A percentile compares a stretch with the other conserved stretches of the same genome.
phyloP scores from a whole-genome alignment of 257 asterid species.

The Lavandula angustifolia region DNA sequence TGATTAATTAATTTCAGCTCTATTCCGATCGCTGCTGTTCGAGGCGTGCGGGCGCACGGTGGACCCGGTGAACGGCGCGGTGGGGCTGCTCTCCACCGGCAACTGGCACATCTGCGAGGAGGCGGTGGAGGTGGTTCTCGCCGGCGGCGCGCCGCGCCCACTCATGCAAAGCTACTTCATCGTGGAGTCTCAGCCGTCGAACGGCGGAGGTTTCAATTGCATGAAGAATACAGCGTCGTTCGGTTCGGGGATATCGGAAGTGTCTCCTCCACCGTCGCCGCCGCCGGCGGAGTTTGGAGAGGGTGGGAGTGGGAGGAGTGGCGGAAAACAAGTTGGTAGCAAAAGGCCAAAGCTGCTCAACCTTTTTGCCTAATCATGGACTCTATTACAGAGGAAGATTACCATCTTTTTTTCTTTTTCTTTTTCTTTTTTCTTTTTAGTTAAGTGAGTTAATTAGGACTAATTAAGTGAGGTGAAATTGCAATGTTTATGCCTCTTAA shows the following conservation, averaged over 20 bases:
- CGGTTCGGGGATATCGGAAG: conserved; percentile 52
- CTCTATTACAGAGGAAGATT: conserved; percentile 16
- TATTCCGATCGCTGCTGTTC: conserved; percentile 72
- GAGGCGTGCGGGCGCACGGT: conserved; percentile 93
- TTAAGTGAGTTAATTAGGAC: too few relatives aligned
- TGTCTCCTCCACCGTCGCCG: conserved; percentile 20
- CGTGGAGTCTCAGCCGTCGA: too few relatives aligned
- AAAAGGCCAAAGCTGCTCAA: conserved; percentile 86
- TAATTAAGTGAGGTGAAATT: conserved; percentile 31
- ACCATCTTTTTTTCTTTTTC: neutral
- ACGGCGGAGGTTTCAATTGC: neutral
- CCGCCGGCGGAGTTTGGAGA: conserved; percentile 37
- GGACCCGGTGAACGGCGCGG: conserved; percentile 89
- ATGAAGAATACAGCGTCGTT: conserved; percentile 44
- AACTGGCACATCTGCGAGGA: conserved; percentile 73
- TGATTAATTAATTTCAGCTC: conserved; percentile 32
- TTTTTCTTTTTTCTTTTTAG: conserved; percentile 1
- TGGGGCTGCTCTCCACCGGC: conserved; percentile 69
- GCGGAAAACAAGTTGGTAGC: conserved; percentile 41
- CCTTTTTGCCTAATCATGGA: conserved; percentile 53
- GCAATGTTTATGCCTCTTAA: conserved; percentile 29
- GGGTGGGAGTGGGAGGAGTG: conserved; percentile 36
- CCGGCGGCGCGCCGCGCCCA: conserved; percentile 55
- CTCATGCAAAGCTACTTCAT: too few relatives aligned
- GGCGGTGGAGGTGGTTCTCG: conserved; percentile 78